Percentiles rank a stretch among this genome's conserved stretches.
Conservation (phyloP, 1,139 yeast species). For the Spencermartinsiella ligniputridi region DNA sequence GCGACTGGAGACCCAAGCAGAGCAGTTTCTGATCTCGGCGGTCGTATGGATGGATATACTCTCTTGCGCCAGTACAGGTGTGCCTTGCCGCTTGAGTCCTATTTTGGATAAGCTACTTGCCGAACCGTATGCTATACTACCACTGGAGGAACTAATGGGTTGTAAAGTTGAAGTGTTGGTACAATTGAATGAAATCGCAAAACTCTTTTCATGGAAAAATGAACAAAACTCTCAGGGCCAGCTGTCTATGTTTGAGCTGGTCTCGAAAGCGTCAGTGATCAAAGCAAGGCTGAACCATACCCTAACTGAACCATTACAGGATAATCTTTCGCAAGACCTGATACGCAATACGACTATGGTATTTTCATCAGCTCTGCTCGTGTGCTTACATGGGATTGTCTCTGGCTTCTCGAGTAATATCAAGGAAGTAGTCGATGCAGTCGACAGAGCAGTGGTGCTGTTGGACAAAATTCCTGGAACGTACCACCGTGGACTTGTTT, state of each 20-base stretch:
- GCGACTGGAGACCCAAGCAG: conserved; percentile 7
- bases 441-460: conserved; percentile 9
- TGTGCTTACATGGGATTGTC: conserved; percentile 13
- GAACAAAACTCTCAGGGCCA: neutral
- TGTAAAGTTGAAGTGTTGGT: conserved; percentile 10
- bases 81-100: conserved; percentile 8
- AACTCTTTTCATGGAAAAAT: conserved; percentile 8
- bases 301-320: conserved; percentile 1
- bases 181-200: conserved; percentile 15
- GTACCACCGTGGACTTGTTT: conserved; percentile 15
- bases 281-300: conserved; percentile 9
- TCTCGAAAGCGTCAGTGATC: conserved; percentile 5
- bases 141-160: conserved; percentile 16
- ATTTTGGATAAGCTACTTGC: conserved; percentile 9
- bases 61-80: conserved; percentile 12
- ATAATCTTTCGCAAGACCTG: neutral
- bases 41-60: conserved; percentile 15
- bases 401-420: conserved; percentile 14
- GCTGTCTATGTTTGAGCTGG: conserved; percentile 8
- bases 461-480: conserved; percentile 11
- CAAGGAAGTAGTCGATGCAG: conserved; percentile 11
- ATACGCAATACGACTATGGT: conserved; percentile 11
- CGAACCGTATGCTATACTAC: conserved; percentile 2
- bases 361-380: conserved; percentile 13
- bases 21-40: conserved; percentile 10